phyloP scores from a whole-genome alignment of 108 stramenopile genomes.

The Conticribra guillardii region DNA sequence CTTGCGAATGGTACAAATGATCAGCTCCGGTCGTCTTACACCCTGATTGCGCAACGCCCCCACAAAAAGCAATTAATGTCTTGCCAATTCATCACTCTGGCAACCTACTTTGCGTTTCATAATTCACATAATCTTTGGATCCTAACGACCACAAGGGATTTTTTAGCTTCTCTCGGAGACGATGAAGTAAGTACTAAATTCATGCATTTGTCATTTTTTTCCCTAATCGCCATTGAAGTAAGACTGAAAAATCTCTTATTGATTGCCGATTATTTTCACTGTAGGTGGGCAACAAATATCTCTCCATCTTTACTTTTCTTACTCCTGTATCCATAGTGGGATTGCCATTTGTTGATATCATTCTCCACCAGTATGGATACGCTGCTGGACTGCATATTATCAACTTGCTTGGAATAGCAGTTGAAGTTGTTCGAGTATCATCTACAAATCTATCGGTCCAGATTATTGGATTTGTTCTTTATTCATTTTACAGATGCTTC shows the following conservation, averaged over 20 bases:
- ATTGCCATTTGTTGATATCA: conserved; percentile 46
- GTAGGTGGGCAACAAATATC: conserved; percentile 37
- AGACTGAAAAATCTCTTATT: too few relatives aligned
- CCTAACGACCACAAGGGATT: conserved; percentile 48
- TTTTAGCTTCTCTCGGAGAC: conserved; percentile 51
- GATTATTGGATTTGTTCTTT: conserved; percentile 23
- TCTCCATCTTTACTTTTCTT: conserved; percentile 51
- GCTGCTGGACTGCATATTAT: conserved; percentile 32
- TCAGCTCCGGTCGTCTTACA: too few relatives aligned
- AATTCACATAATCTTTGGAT: conserved; percentile 24
- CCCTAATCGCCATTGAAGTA: too few relatives aligned
- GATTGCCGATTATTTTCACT: neutral
- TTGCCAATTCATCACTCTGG: conserved; percentile 26
- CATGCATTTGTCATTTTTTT: too few relatives aligned
- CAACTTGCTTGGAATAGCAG: conserved; percentile 25
- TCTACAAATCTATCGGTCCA: conserved; percentile 15
- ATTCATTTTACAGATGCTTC: conserved; percentile 35
- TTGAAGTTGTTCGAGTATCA: neutral
- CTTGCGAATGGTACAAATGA: neutral
- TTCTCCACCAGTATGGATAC: conserved; percentile 33
- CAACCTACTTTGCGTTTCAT: conserved; percentile 49
- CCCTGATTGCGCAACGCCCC: conserved; percentile 32
- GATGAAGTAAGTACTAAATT: conserved; percentile 33
- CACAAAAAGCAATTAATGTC: conserved; percentile 32
- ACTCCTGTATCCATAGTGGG: conserved; percentile 48